Percentiles rank a stretch among this genome's conserved stretches.
Conservation (phyloP, 2,329 filamentous ascomycete genomes). For the Gaeumannomyces tritici region DNA sequence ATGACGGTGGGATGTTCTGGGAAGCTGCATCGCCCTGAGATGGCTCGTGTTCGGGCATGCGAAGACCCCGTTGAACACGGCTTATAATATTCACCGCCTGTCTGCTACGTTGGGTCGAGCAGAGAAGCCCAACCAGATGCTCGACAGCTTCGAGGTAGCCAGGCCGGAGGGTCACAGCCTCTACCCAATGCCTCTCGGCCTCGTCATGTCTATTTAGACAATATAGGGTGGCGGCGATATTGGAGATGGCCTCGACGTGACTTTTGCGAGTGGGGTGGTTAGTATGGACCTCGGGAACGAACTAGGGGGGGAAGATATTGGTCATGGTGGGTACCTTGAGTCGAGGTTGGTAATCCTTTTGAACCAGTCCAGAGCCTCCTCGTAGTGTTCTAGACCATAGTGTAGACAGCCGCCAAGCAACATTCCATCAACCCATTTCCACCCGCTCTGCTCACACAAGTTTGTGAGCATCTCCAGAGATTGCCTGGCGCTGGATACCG, state of each 20-base stretch:
- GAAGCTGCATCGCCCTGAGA: not conserved
- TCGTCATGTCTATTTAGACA: slow-evolving; percentile 75
- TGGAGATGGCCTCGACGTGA: slow-evolving; percentile 89
- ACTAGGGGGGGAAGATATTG: not conserved
- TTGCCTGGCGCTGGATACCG: slow-evolving; percentile 47
- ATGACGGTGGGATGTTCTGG: not conserved
- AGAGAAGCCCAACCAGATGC: slow-evolving; percentile 81
- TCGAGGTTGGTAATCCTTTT: slow-evolving; percentile 50
- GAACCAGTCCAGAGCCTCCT: slow-evolving; percentile 68
- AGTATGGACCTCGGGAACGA: not conserved
- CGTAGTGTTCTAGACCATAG: slow-evolving; percentile 79
- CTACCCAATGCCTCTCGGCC: slow-evolving; percentile 77
- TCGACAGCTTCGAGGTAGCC: slow-evolving; percentile 92
- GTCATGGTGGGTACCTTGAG: slow-evolving; percentile 34
- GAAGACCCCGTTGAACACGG: slow-evolving; percentile 68
- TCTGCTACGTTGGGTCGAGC: slow-evolving; percentile 66
- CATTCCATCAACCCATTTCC: slow-evolving; percentile 91
- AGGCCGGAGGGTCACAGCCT: slow-evolving; percentile 73
- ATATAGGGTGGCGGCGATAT: slow-evolving; percentile 80
- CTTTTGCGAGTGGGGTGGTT: slow-evolving; percentile 26
- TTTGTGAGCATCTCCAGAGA: slow-evolving; percentile 64
- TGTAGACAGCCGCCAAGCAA: slow-evolving; percentile 83
- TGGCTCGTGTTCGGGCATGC: slow-evolving; percentile 21
- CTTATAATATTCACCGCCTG: slow-evolving; percentile 85
- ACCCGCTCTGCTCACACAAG: slow-evolving; percentile 69